phyloP scores from a whole-genome alignment of 805 yeast species.

The Starmera amethionina region DNA sequence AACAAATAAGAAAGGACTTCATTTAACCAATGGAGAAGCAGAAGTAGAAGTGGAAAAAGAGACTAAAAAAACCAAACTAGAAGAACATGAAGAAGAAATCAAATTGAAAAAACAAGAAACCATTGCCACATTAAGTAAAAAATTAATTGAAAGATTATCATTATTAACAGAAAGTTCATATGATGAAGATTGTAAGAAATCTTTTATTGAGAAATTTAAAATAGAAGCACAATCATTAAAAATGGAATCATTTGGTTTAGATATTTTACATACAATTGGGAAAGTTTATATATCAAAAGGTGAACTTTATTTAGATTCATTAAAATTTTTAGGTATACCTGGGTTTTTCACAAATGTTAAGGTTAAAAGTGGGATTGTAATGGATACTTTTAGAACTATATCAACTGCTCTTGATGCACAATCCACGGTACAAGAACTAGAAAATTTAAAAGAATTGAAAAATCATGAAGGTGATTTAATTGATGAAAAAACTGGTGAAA shows the following conservation, averaged over 20 bases:
- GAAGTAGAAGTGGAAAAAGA: constrained; percentile 12
- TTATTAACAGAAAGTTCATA: constrained; percentile 53
- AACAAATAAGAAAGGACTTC: constrained; percentile 3
- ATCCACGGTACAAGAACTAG: constrained; percentile 62
- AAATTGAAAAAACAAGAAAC: constrained; percentile 54
- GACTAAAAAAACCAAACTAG: constrained; percentile 33
- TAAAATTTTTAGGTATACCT: constrained; percentile 52
- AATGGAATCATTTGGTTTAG: constrained; percentile 79
- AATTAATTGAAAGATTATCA: constrained; percentile 44
- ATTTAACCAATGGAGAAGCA: not conserved
- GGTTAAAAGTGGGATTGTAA: constrained; percentile 65
- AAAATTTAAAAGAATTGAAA: constrained; percentile 51
- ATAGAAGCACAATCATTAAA: constrained; percentile 79
- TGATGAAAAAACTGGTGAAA: constrained; percentile 40
- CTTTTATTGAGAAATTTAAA: constrained; percentile 55
- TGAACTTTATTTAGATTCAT: constrained; percentile 54
- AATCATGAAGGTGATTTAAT: constrained; percentile 27
- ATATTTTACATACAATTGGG: constrained; percentile 70
- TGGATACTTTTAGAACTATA: constrained; percentile 62
- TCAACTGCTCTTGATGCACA: constrained; percentile 74
- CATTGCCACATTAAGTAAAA: constrained; percentile 50
- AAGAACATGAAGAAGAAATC: constrained; percentile 71
- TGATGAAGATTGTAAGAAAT: constrained; percentile 48
- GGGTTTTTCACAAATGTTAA: constrained; percentile 66
- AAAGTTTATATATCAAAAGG: constrained; percentile 58